Base-by-base conservation (phyloP, 768 basidiomycete species). In the Podaxis sp. region DNA sequence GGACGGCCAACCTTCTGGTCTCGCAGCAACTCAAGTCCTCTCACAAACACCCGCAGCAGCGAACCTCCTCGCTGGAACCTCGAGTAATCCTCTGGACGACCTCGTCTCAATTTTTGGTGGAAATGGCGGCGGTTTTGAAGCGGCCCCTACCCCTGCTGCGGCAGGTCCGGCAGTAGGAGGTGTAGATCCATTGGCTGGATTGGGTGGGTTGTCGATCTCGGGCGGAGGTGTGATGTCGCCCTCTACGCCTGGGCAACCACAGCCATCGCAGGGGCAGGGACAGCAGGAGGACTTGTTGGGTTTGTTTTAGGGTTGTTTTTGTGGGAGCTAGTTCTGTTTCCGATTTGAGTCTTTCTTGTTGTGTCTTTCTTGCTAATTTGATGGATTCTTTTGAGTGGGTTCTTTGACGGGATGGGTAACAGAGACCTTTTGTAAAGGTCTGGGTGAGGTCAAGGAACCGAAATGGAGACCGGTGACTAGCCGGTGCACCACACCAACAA, bases 51-150 rank as follows among this genome's bases (percentile, higher is more conserved):
- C 92, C 3, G 89, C 89, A 19, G 88, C 88, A 4, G 87, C 87
- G 17, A 92, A 82, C 66, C 80, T 93, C 30, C 80, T 95, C 15
- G 82, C 88, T 2, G 91, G 90, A 4, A 89, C 90, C 26, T 94
- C 93, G 13, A 84, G 83, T 64, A 97, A 97, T 72, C 95, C 95
- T 1, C 80, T 96, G 49, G 95, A 96, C 73, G 95, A 97, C 72
- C 82, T 97, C 11, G 94, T 96, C 24, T 95, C 94, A 7, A 92
- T 97, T 67, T 97, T 97, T 72, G 93, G 46, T 54, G 42, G 65
- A 60, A 56, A 56, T 59, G 66, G 59, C 2, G 57, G 48, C 38
- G 63, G 46, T 12, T 55, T 57, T 44, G 62, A 65, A 52, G 67
- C 52, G 8, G 61, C 53, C 1, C 52, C 63, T 52, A 61, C 69